Base-by-base conservation (phyloP, 192 early-diverging fungal genomes). In the Jimgerdemannia flammicorona region DNA sequence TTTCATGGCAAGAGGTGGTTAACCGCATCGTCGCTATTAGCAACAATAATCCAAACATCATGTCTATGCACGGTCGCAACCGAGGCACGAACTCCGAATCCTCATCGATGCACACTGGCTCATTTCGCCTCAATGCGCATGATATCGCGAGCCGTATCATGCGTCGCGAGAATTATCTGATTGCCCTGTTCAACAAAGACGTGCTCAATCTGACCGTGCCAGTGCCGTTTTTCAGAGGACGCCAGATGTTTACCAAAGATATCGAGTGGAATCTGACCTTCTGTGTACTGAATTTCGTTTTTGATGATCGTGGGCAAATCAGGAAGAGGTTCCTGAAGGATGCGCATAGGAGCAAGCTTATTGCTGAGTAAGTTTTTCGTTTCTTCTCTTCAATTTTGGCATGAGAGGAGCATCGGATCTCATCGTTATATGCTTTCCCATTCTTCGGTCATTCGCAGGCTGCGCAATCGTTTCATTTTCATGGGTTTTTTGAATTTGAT, bases 81-180 rank as follows among this genome's bases (percentile, higher is more conserved):
- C 72, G 73, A 67, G 72, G 54, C 67, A 78, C 77, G 44, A 44
- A 14, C 14, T 59, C 49, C 14, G 14, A 6, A 59, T 6, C 49
- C 6, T 59, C 49, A 59, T 59, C 49, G 14, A 59, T 59, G 49
- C 40, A 81, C 81, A 75, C 77, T 88, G 80, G 68, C 84, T 80
- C 75, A 6, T 83, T 89, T 63, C 87, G 87, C 3, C 81, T 93
- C 64, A 90, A 91, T 72, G 90, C 84, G 43, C 90, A 89, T 72
- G 88, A 84, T 65, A 94, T 99, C 68, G 90, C 95, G 54, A 97
- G 95, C 82, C 92, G 97, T 18, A 99, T 99, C 75, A 91, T 98
- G 93, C 91, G 98, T 18, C 92, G 93, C 64, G 98, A 99, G 59
- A 99, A 99, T 85, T 99, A 98, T 81, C 84, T 96, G 85, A 92